Base-by-base conservation (phyloP, 1,284 basidiomycete species). In the Ustilago loliicola region DNA sequence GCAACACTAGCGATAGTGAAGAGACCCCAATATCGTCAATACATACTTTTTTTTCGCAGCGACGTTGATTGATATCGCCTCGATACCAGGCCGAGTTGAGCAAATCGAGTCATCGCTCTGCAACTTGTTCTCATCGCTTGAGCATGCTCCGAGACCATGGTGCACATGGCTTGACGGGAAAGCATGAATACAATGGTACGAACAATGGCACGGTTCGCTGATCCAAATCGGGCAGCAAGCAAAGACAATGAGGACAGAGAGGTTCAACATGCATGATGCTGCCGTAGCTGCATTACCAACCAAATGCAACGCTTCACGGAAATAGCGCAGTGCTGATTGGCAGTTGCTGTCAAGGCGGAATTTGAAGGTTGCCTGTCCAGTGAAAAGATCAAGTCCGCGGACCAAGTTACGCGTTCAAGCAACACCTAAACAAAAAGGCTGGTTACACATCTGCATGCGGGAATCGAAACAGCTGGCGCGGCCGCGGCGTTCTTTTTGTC, bases 311-410 rank as follows among this genome's bases (percentile, higher is more conserved):
- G 19, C 11, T 19, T 36, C 30, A 27, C 60, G 60, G 48, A 66
- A 67, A 67, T 67, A 52, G 32, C 58, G 19, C 3, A 3, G 45
- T 45, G 21, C 52, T 67, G 53, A 67, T 67, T 61, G 59, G 66
- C 57, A 60, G 57, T 11, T 15, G 29, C 8, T 11, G 9, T 30
- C 19, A 34, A 5, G 3, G 42, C 23, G 7, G 36, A 23, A 13
- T 23, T 36, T 54, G 52, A 25, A 11, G n/a, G 11, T 30, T 29
- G 36, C 21, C 15, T 54, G 7, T 6, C 6, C 32, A 34, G 36
- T 17, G n/a, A 21, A 21, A n/a, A 45, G 17, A 6, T 40, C n/a
- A 45, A 40, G 47, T 60, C 56, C 63, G 63, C 63, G 63, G 63
- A 66, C 27, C 19, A 27, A 13, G 8, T 29, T 54, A 29, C 23